Evolutionary conservation across 345 rosid species (phyloP), one percentile per base, ranked within the genome.

Genomic region (Citrus medica): DNA sequence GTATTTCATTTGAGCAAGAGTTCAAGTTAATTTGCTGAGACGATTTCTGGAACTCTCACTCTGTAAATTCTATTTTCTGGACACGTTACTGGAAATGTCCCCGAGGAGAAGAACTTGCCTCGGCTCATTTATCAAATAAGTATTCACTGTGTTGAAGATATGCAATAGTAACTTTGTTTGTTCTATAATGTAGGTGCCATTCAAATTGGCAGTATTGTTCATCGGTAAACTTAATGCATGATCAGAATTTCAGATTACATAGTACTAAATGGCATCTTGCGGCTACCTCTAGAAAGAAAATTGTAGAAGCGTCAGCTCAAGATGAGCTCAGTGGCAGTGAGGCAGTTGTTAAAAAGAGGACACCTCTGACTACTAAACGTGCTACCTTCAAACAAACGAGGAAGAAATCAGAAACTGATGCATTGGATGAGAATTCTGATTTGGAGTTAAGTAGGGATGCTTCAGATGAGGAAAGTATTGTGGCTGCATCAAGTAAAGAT

Each of bases 211-310:
- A 85, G 76, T 76, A 68, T 80, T 53, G 69, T 67, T 85, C 76
- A 9, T 77, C 86, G 37, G 69, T 83, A 56, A 87, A 86, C 65
- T 68, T 82, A 48, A 84, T 83, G 59, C 89, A 82, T 74, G 30
- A 82, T 84, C 85, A 84, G 78, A 82, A 84, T 80, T 83, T 82
- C 78, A 76, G 83, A 76, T 82, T 83, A 83, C 89, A 79, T 66
- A 86, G 70, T 75, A 85, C 69, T 78, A 87, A 89, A 79, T 84
- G 87, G 85, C 65, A 75, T 40, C 80, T 86, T 66, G 80, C 83
- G 2, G 89, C 90, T 79, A 61, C 82, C n/a, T 85, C 88, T 77
- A 87, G 90, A 84, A 91, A 76, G 87, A 87, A 91, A 83, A 51
- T 80, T 69, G 82, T 83, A 1, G 89, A 85, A 55, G 64, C 81